These are phyloP conservation scores for Trichoderma parareesei DNA, from an alignment of 495 filamentous ascomycete species.

Conservation along the genomic window DNA sequence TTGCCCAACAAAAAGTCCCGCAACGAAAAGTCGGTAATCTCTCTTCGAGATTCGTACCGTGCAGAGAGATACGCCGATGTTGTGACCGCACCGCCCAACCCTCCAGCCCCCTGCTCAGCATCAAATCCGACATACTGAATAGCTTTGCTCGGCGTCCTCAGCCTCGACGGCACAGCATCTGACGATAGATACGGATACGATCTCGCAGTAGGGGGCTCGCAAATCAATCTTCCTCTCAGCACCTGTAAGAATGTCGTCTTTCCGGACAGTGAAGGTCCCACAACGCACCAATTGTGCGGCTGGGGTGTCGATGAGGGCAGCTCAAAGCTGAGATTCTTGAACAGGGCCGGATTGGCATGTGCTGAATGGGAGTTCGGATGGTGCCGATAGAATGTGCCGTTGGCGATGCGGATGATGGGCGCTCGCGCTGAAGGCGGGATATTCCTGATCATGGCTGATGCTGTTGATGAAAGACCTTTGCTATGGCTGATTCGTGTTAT, in stretches of 20 bases:
- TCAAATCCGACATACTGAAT: conserved; percentile 81
- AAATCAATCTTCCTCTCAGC: conserved; percentile 64
- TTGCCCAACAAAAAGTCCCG: conserved; percentile 69
- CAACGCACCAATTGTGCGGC: conserved; percentile 61
- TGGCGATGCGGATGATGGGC: conserved; percentile 63
- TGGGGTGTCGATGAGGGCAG: conserved; percentile 43
- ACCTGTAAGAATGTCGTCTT: conserved; percentile 72
- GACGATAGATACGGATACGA: conserved; percentile 67
- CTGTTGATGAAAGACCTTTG: too few relatives aligned
- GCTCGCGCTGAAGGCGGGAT: conserved; percentile 21
- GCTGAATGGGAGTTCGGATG: conserved; percentile 51
- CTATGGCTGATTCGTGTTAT: too few relatives aligned
- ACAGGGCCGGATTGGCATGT: conserved; percentile 53
- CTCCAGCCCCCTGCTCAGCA: conserved; percentile 39
- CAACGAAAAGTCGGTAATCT: conserved; percentile 81
- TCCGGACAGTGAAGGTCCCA: conserved; percentile 62
- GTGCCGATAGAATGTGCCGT: conserved; percentile 74
- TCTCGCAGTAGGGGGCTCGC: conserved; percentile 61
- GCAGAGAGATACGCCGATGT: conserved; percentile 78
- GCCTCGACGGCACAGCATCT: conserved; percentile 44
- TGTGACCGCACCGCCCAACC: conserved; percentile 25
- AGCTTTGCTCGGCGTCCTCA: conserved; percentile 52
- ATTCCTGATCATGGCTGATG: conserved; percentile 22
- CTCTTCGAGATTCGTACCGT: conserved; percentile 82
- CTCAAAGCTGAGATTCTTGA: conserved; percentile 56